Evolutionary conservation across 352 stramenopile species (phyloP), one percentile per base, ranked within the genome.

Genomic region (Phytophthora europaea): DNA sequence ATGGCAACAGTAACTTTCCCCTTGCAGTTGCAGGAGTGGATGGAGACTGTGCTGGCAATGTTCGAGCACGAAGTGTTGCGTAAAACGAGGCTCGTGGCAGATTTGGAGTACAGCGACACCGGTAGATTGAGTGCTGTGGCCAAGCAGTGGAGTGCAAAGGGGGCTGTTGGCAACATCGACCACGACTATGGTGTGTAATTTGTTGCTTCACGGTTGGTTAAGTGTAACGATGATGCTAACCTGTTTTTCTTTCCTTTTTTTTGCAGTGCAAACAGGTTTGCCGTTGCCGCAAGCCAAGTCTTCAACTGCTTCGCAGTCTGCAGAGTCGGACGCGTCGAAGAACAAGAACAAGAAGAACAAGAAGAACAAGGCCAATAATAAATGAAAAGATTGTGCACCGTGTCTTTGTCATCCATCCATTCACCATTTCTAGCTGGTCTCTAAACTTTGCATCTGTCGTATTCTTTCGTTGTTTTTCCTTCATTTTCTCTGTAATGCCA

Each of bases 31-130:
- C 76, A 87, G 51, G 88, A 94, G 70, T 95, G 88, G 88, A 93
- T 92, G 81, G 84, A 93, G 65, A 91, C 81, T 31, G 88, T 93
- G 55, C 61, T 84, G 28, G 51, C 59, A 45, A 95, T 95, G 88
- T 81, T 84, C 56, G 83, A 93, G 67, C 82, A 78, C 58, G 88
- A 95, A 70, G 56, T 80, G 47, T 36, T 87, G 43, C 85, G 88
- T 48, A 93, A 93, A 72, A 75, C 72, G 23, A 50, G 71, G 59
- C 72, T 94, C 2, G 82, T 91, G 20, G 68, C 69, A 9, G 70
- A 84, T 20, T 43, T 92, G 53, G 87, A 85, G 70, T 93, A 91
- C 61, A 78, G 75, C 47, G 77, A 94, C 61, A 60, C 68, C 0
- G 60, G 10, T 13, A 78, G 76, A 45, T 61, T 91, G n/a, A 69